Conservation (phyloP, 148 eudicot species). For the Silene conica region DNA sequence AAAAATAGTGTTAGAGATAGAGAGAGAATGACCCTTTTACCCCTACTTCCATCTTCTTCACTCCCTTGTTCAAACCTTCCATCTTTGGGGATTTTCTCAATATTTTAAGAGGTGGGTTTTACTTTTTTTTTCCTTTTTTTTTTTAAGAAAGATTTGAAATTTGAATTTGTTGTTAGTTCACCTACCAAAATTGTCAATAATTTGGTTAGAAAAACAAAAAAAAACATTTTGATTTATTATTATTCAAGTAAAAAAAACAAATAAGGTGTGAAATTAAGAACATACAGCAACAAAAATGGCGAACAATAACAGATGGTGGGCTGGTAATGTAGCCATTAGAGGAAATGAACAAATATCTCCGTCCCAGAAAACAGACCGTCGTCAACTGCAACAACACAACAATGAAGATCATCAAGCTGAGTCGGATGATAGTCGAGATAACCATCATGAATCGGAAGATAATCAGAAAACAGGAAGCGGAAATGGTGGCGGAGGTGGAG, state of each 20-base stretch:
- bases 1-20: background rate
- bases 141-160: slow-evolving; percentile 4
- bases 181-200: background rate
- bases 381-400: background rate
- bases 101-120: too few species aligned
- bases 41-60: background rate
- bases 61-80: background rate
- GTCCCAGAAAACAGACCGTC: slow-evolving; percentile 4
- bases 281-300: slow-evolving; percentile 31
- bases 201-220: slow-evolving; percentile 10
- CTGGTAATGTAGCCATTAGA: slow-evolving; percentile 52
- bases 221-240: background rate
- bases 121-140: background rate
- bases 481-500: slow-evolving; percentile 31
- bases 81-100: slow-evolving; percentile 8
- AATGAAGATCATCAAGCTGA: background rate
- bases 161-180: background rate
- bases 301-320: slow-evolving; percentile 78
- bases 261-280: too few species aligned
- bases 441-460: slow-evolving; percentile 30
- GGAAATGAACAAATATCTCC: slow-evolving; percentile 34
- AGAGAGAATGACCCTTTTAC: slow-evolving; percentile 6
- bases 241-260: background rate
- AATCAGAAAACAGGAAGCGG: slow-evolving; percentile 26
- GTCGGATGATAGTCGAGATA: slow-evolving; percentile 24